Evolutionary conservation across 331 rosid genomes (phyloP), one percentile per base, ranked within the genome.

Genomic region (Quercus phellos): DNA sequence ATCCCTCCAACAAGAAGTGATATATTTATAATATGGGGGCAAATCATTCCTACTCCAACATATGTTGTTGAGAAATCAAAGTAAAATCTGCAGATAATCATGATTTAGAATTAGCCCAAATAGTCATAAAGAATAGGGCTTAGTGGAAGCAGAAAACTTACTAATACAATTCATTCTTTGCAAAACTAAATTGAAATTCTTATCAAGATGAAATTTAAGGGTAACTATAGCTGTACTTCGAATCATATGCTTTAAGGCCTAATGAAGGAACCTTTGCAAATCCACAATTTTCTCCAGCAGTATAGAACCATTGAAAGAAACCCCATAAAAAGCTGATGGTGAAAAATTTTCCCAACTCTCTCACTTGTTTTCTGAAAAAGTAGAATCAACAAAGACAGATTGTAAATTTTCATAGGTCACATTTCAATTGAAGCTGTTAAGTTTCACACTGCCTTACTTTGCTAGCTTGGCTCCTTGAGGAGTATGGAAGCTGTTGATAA

Each of bases 41-140:
- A 91, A 78, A 91, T 91, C 94, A 91, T 91, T 69, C 97, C 94
- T 24, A 86, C 92, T 72, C 97, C 94, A 73, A 91, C 55, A 74
- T 89, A 89, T 16, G 88, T 79, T 55, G 97, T 80, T 8, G 97
- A 87, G 86, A 91, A 91, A 84, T 91, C 90, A 80, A 91, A 91
- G 83, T 19, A 90, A 70, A 91, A 91, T 84, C 94, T 91, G 84
- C 32, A 75, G 21, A 70, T 4, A 53, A 22, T 18, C 29, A 35
- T 6, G 27, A 21, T 56, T 35, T 4, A 2, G 29, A 17, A 68
- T 16, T 35, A 22, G 55, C 24, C 53, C 2, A 6, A 51, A 27
- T 12, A 46, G 38, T 4, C 21, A 4, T 11, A 3, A 53, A 13
- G 24, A 77, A 6, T 24, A 24, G 26, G 26, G 26, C 26, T 24